Conservation (phyloP, 2,329 filamentous ascomycete species). For the Thermothelomyces thermophilus region DNA sequence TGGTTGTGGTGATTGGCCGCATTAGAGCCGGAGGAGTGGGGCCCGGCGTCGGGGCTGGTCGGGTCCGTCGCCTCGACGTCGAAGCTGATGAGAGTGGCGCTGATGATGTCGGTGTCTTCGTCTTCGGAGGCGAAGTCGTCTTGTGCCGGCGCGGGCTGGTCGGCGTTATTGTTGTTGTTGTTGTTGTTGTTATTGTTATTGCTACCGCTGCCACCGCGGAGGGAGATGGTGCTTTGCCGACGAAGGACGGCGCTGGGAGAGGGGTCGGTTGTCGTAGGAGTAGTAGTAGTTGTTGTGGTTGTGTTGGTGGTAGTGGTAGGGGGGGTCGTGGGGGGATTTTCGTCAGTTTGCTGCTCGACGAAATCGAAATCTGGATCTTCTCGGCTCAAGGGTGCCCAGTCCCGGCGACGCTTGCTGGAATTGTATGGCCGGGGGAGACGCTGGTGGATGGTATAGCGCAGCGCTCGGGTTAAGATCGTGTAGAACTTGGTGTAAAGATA, state of each 20-base stretch:
- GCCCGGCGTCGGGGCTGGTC: conserved; percentile 32
- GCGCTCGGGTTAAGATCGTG: conserved; percentile 26
- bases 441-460: conserved; percentile 12
- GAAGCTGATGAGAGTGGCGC: conserved; percentile 53
- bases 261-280: background rate
- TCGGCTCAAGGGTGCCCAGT: conserved; percentile 1
- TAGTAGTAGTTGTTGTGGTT: background rate
- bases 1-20: background rate
- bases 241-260: conserved; percentile 26
- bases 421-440: conserved; percentile 16
- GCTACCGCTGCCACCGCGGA: conserved; percentile 28
- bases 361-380: background rate
- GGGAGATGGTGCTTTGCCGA: conserved; percentile 42
- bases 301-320: background rate
- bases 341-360: conserved; percentile 4
- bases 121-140: conserved; percentile 52
- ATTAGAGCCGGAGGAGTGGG: conserved; percentile 28
- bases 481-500: conserved; percentile 37
- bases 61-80: conserved; percentile 54
- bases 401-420: conserved; percentile 2
- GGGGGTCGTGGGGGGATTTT: background rate
- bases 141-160: background rate
- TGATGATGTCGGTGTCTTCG: conserved; percentile 47
- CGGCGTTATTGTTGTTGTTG: background rate
- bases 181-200: conserved; percentile 8